phyloP scores from a whole-genome alignment of 306 rosid genomes.

The Styphnolobium japonicum region DNA sequence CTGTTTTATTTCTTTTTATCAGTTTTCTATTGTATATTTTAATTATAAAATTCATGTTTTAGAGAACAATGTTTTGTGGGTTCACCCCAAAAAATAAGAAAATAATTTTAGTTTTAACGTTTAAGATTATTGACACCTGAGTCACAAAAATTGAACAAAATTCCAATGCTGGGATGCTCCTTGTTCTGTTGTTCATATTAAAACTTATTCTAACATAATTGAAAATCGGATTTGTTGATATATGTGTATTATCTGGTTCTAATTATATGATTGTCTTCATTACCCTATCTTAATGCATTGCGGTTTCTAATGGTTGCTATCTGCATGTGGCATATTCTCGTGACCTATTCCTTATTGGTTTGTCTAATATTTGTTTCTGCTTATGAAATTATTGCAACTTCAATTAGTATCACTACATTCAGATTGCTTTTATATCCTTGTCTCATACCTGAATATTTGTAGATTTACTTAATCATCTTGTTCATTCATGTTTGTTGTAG shows the following conservation, averaged over 20 bases:
- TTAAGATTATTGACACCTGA: background rate
- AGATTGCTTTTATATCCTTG: background rate
- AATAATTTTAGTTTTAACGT: background rate
- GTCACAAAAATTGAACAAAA: background rate
- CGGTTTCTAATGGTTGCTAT: background rate
- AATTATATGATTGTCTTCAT: background rate
- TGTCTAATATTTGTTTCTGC: background rate
- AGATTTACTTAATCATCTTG: background rate
- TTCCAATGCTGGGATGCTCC: background rate
- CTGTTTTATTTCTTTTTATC: background rate
- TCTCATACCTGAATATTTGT: background rate
- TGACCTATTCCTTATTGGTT: background rate
- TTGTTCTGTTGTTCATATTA: background rate
- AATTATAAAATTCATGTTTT: background rate
- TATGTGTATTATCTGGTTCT: background rate
- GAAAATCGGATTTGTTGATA: background rate
- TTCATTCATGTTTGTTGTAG: constrained; percentile 27
- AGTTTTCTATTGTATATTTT: background rate
- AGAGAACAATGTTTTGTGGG: background rate
- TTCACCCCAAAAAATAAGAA: background rate
- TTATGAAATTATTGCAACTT: no score
- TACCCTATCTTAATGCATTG: background rate
- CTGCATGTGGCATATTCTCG: background rate
- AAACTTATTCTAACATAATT: background rate
- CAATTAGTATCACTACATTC: no score